A percentile compares a stretch with the other conserved stretches of the same genome.
Evolutionary conservation across 2,329 filamentous ascomycete genomes (phyloP).

Genomic region (Aspergillus sergii): DNA sequence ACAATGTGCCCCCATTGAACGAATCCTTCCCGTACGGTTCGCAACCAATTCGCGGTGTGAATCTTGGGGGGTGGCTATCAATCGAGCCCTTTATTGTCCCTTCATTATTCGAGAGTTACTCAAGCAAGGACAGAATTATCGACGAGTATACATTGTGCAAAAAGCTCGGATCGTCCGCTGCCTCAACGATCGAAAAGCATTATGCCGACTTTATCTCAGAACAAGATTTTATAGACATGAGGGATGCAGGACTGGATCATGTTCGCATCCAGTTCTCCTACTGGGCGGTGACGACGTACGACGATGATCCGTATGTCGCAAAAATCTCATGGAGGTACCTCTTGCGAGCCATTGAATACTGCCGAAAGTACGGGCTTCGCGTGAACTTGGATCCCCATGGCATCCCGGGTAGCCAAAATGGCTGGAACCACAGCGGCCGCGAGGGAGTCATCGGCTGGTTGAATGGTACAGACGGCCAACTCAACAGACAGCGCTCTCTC

Average conservation of each 20-base stretch:
- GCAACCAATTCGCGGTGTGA: constrained; percentile 83
- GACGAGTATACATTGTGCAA: constrained; percentile 83
- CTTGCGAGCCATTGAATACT: constrained; percentile 89
- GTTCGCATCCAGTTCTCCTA: constrained; percentile 96
- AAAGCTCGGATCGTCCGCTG: constrained; percentile 67
- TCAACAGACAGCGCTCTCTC: constrained; percentile 79
- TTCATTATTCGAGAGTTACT: constrained; percentile 77
- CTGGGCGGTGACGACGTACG: constrained; percentile 87
- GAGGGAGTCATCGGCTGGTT: constrained; percentile 84
- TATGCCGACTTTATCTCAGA: constrained; percentile 89
- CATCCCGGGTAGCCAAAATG: constrained; percentile 92
- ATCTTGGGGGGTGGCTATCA: constrained; percentile 90
- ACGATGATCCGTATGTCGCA: constrained; percentile 82
- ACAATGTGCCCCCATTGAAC: constrained; percentile 75
- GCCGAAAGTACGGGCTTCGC: constrained; percentile 85
- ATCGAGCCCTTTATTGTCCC: constrained; percentile 96
- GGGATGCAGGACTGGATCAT: constrained; percentile 86
- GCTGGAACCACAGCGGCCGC: constrained; percentile 93
- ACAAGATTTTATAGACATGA: constrained; percentile 80
- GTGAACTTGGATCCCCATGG: constrained; percentile 92
- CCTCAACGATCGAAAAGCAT: constrained; percentile 79
- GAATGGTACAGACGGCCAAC: constrained; percentile 79
- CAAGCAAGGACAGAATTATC: constrained; percentile 64
- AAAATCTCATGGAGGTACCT: constrained; percentile 92
- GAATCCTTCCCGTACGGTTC: constrained; percentile 77